A percentile compares a stretch with the other conserved stretches of the same genome.
These are phyloP conservation scores for Phytophthora ramorum DNA, from an alignment of 352 stramenopile species.

Conservation along the genomic window DNA sequence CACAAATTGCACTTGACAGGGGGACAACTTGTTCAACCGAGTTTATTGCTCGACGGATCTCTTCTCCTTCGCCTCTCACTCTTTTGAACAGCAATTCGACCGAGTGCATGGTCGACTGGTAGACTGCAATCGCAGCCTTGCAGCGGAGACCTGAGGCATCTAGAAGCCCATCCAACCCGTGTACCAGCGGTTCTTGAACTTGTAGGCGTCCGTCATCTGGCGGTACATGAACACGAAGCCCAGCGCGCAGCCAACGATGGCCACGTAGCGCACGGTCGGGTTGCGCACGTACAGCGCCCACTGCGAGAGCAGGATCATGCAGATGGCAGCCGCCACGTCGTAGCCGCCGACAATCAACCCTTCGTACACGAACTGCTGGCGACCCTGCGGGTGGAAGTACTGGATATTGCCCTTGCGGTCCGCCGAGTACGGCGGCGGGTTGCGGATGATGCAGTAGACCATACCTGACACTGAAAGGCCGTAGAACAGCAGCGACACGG, in stretches of 20 bases:
- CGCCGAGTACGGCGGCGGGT: conserved; percentile 72
- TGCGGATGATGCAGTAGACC: conserved; percentile 92
- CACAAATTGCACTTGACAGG: conserved; percentile 18
- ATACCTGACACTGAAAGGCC: conserved; percentile 88
- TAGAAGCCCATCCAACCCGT: conserved; percentile 87
- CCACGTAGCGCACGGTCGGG: conserved; percentile 55
- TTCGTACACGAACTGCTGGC: conserved; percentile 87
- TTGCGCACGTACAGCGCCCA: conserved; percentile 82
- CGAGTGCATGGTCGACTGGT: neutral
- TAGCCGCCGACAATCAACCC: conserved; percentile 79
- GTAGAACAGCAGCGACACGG: conserved; percentile 88
- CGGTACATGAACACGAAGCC: conserved; percentile 88
- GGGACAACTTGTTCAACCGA: conserved; percentile 19
- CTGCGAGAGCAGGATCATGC: conserved; percentile 84
- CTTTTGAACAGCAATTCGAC: conserved; percentile 2
- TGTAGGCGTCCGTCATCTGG: conserved; percentile 86
- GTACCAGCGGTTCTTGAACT: conserved; percentile 92
- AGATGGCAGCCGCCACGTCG: conserved; percentile 70
- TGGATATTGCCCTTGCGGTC: conserved; percentile 86
- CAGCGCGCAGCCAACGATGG: conserved; percentile 63
- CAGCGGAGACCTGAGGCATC: neutral
- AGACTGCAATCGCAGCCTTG: conserved; percentile 1
- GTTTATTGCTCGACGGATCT: no score
- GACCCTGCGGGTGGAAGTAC: conserved; percentile 86
- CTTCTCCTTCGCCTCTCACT: no score